Evolutionary conservation across 768 basidiomycete species (phyloP), one percentile per base, ranked within the genome.

Genomic region (Russula dissimulans): DNA sequence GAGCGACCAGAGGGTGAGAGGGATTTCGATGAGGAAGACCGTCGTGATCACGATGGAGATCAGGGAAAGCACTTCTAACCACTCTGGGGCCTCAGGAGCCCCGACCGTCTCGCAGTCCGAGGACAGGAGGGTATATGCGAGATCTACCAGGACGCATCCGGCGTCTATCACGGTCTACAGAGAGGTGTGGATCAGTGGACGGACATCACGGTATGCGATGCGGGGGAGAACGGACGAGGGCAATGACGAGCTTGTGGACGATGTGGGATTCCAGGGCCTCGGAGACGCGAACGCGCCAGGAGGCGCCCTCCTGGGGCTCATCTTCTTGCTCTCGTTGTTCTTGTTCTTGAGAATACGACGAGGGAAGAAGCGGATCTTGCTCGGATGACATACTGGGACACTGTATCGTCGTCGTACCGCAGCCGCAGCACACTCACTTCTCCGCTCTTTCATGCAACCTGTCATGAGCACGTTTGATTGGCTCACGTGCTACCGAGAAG

Each of bases 1-100:
- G 34, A 88, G 78, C 0, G 85, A 80, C 81, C 82, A 89, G 12
- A 87, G 59, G 2, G 81, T 73, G 48, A 88, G 60, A 3, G 89
- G 86, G 54, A 92, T 87, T 81, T 92, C 91, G 61, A 84, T 31
- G 36, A 92, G 69, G 79, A 92, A 91, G 69, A 88, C 68, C 5
- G 80, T 78, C 58, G 85, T 89, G 53, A 92, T 91, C 48, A 54
- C 69, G 43, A 88, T 77, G 5, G 89, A 91, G 54, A 86, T 71
- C 56, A 79, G 75, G 7, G 84, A 72, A 38, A 89, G 72, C 34
- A 83, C 71, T 61, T 82, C 78, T 11, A 91, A 78, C 86, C 86
- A 90, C 22, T 67, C 42, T 1, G 86, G 86, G 17, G 69, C 67
- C 14, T 80, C 79, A 31, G 76, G 72, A 54, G 63, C 72, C 65